These are phyloP conservation scores for Mortierella antarctica DNA, from an alignment of 192 early-diverging fungal genomes.

Conservation along the genomic window DNA sequence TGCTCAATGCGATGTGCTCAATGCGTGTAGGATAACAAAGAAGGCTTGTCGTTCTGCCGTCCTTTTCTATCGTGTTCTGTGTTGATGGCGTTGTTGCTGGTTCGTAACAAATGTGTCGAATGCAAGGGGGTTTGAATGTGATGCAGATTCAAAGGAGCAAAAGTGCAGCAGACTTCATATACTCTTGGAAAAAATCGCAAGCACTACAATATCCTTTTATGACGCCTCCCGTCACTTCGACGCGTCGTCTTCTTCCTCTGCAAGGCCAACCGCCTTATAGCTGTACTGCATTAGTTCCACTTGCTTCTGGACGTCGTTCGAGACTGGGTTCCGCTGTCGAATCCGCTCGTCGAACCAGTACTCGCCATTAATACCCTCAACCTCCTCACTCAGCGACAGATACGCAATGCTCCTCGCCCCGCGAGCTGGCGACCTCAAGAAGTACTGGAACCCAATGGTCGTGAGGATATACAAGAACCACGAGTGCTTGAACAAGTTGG, in stretches of 20 bases:
- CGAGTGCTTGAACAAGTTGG: conserved; percentile 25
- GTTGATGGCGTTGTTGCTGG: too few species aligned
- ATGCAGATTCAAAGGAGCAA: too few species aligned
- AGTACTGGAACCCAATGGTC: conserved; percentile 35
- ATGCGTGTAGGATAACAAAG: too few species aligned
- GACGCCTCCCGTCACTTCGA: neutral
- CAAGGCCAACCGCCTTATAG: conserved; percentile 14
- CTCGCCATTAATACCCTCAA: conserved; percentile 46
- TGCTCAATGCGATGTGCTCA: too few species aligned
- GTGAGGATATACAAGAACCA: conserved; percentile 40
- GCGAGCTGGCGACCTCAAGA: conserved; percentile 21
- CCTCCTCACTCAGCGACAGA: conserved; percentile 44
- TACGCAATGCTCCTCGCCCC: conserved; percentile 40
- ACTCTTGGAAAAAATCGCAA: too few species aligned
- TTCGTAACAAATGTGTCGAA: too few species aligned
- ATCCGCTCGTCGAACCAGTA: conserved; percentile 53
- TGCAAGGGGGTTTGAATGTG: too few species aligned
- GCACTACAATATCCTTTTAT: neutral
- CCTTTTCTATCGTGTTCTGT: too few species aligned
- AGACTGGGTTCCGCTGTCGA: conserved; percentile 32
- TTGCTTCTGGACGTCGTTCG: conserved; percentile 23
- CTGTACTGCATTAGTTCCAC: conserved; percentile 33
- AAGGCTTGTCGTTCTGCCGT: too few species aligned
- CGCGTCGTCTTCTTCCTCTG: neutral
- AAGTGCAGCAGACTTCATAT: too few species aligned